A percentile compares a stretch with the other conserved stretches of the same genome.
Conservation (phyloP, 1,284 basidiomycete genomes). For the Moniliophthora roreri region DNA sequence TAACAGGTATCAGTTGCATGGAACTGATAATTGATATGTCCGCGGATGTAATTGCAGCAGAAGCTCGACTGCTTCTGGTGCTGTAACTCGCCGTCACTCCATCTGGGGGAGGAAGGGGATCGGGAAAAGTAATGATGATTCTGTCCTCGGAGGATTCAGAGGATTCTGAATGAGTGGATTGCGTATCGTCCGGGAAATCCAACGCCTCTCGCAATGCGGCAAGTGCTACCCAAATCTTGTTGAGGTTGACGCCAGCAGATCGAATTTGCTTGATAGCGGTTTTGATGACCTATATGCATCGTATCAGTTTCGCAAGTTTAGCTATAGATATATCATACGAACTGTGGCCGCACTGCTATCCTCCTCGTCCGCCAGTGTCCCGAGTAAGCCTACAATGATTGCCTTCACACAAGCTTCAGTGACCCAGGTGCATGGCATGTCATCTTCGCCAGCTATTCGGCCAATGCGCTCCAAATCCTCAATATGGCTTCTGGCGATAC, state of each 20-base stretch:
- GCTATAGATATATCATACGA: slow-evolving; percentile 5
- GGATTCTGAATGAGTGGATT: slow-evolving; percentile 15
- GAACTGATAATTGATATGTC: slow-evolving; percentile 38
- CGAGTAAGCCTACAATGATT: slow-evolving; percentile 57
- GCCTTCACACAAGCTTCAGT: slow-evolving; percentile 62
- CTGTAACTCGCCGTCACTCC: slow-evolving; percentile 29
- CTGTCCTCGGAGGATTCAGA: slow-evolving; percentile 17
- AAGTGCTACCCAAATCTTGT: slow-evolving; percentile 60
- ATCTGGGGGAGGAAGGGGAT: slow-evolving; percentile 53
- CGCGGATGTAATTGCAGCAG: slow-evolving; percentile 21
- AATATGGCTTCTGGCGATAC: slow-evolving; percentile 49
- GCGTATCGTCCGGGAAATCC: slow-evolving; percentile 19
- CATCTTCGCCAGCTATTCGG: slow-evolving; percentile 26
- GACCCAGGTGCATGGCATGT: slow-evolving; percentile 53
- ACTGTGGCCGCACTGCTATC: slow-evolving; percentile 36
- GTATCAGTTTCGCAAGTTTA: no score
- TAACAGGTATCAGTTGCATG: slow-evolving; percentile 64
- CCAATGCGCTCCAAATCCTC: slow-evolving; percentile 66
- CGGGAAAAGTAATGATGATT: slow-evolving; percentile 41
- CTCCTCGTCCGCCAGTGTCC: slow-evolving; percentile 47
- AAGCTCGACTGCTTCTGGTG: slow-evolving; percentile 36
- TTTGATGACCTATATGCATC: slow-evolving; percentile 38
- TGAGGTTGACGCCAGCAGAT: slow-evolving; percentile 51
- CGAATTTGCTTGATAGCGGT: slow-evolving; percentile 51
- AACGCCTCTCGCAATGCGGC: slow-evolving; percentile 42